These are phyloP conservation scores for Polyporus tsugae DNA, from an alignment of 1,284 basidiomycete species.

Conservation along the genomic window DNA sequence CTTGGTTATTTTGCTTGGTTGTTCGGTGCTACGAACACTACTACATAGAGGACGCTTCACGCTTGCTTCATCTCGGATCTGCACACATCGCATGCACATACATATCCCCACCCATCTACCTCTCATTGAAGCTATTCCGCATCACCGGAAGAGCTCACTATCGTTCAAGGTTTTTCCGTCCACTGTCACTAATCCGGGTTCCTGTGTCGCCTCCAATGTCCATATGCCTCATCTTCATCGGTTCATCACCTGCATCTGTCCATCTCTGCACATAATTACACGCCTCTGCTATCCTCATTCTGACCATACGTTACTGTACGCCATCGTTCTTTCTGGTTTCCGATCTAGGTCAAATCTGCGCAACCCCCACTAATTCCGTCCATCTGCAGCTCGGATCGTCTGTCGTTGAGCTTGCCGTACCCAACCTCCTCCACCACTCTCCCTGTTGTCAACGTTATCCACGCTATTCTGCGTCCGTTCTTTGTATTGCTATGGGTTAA, in stretches of 20 bases:
- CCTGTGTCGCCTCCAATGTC: neutral
- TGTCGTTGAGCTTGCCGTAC: neutral
- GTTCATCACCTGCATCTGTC: neutral
- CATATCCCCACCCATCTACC: neutral
- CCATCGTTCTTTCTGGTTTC: neutral
- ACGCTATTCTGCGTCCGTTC: neutral
- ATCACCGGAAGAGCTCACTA: neutral
- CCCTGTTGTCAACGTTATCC: neutral
- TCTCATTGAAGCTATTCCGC: constrained; percentile 3
- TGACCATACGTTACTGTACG: neutral
- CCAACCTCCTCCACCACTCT: neutral
- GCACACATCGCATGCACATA: neutral
- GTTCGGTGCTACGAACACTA: neutral
- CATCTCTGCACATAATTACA: neutral
- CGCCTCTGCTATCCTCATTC: neutral
- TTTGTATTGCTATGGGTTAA: constrained; percentile 1
- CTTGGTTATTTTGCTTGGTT: neutral
- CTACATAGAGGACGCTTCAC: constrained; percentile 4
- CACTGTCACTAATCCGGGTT: neutral
- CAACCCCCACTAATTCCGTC: neutral
- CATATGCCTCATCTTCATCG: neutral
- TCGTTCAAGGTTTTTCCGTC: neutral
- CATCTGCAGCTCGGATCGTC: neutral
- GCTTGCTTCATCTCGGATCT: constrained; percentile 4
- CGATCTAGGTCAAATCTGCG: neutral